Evolutionary conservation across 2,329 filamentous ascomycete genomes (phyloP).

Genomic region (Aspergillus sp.): DNA sequence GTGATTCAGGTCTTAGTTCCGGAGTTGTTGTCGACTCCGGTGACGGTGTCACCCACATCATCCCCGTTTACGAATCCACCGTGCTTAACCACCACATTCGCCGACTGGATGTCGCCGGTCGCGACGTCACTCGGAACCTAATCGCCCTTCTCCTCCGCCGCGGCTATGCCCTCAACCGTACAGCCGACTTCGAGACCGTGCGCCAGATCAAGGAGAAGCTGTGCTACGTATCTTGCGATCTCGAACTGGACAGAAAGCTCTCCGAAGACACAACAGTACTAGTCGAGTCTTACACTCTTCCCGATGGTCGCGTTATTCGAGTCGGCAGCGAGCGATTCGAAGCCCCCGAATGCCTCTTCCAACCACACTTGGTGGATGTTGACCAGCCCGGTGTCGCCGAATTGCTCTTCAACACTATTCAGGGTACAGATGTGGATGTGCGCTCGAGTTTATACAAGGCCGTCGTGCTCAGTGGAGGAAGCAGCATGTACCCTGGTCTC

Average conservation of each 20-base stretch:
- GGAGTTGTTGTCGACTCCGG: slow-evolving; percentile 99
- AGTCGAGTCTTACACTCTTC: slow-evolving; percentile 96
- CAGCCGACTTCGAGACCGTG: slow-evolving; percentile 97
- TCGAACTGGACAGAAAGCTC: slow-evolving; percentile 92
- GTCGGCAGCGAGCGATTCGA: slow-evolving; percentile 98
- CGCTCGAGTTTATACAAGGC: slow-evolving; percentile 94
- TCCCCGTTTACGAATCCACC: slow-evolving; percentile 97
- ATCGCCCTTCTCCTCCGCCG: slow-evolving; percentile 92
- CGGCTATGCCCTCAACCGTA: slow-evolving; percentile 96
- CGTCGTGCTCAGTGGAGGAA: slow-evolving; percentile 93
- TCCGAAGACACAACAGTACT: slow-evolving; percentile 97
- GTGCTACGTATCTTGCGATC: slow-evolving; percentile 98
- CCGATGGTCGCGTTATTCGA: slow-evolving; percentile 92
- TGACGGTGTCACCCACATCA: slow-evolving; percentile 97
- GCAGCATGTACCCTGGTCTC: slow-evolving; percentile 98
- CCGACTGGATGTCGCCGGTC: slow-evolving; percentile 90
- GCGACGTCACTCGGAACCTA: slow-evolving; percentile 97
- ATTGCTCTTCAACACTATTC: slow-evolving; percentile 98
- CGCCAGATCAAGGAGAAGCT: slow-evolving; percentile 99
- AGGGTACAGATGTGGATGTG: slow-evolving; percentile 92
- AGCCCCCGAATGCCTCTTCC: slow-evolving; percentile 96
- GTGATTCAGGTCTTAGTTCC: slow-evolving; percentile 70
- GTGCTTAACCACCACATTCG: slow-evolving; percentile 96
- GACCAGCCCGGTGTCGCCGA: slow-evolving; percentile 97
- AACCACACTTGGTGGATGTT: slow-evolving; percentile 95